Evolutionary conservation across 805 yeast genomes (phyloP), one percentile per base, ranked within the genome.

Genomic region (Candida nanaspora): DNA sequence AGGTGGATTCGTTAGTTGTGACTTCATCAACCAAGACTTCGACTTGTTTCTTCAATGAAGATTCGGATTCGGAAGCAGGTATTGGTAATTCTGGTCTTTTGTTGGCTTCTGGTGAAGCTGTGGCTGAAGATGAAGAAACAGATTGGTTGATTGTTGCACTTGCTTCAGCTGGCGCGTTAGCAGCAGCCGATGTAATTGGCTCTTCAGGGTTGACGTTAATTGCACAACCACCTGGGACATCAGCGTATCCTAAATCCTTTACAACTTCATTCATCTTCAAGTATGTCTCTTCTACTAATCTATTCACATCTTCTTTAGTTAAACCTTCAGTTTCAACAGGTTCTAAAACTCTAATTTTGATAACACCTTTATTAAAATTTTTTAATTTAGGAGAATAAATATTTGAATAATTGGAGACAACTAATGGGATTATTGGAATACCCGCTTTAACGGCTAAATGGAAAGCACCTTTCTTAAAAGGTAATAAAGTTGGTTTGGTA

Each of bases 401-500:
- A 25, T 78, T 73, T 3, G 95, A 80, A 40, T 95, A 86, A 66
- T 93, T 93, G 26, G 91, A 77, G 9, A 86, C 88, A 13, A 86
- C 94, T 38, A 84, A 69, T 8, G 99, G 98, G 20, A 93, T 77
- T 38, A 93, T 70, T 16, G 98, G 98, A 29, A 91, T 80, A 33
- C 78, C 78, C 6, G 95, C 95, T 63, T 88, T 95, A 47, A 85
- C 83, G 7, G 99, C 99, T 56, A 93, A 73, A 63, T 93, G 97
- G 79, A 93, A 93, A 0, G 98, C 97, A 41, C 99, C 99, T 59
- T 93, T 93, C 63, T 93, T 93, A 67, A 93, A 87, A 1, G 95
- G 95, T 38, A 87, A 70, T 58, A 93, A 64, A 3, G 71, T 78
- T 38, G 94, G 81, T 28, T 70, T 71, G 20, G 75, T 63, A 10